Evolutionary conservation across 768 basidiomycete genomes (phyloP), one percentile per base, ranked within the genome.

Genomic region (Boletellus ananiceps): DNA sequence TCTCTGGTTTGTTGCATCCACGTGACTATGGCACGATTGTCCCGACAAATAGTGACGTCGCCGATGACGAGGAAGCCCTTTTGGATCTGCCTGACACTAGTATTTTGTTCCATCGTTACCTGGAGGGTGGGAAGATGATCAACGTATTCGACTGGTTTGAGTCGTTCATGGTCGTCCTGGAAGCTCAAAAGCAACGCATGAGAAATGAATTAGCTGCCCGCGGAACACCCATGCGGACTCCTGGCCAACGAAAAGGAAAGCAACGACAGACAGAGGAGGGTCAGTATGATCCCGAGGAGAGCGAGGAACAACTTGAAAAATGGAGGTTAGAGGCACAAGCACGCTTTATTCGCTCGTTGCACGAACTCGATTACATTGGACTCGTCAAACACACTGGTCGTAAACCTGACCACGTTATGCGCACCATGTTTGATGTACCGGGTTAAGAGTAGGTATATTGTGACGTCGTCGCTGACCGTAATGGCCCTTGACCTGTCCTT

Each of bases 91-190:
- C 88, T 0, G 90, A 93, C 57, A 83, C 80, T 2, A 83, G 80
- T 57, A 86, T 92, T 49, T 70, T 92, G 13, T 88, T 92, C 70
- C 71, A 71, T 40, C 76, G 88, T 18, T 93, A 90, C 67, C 73
- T 84, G 37, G 84, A 90, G 58, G 85, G 86, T 40, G 88, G 87
- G 39, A 83, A 77, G 68, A 78, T 86, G 79, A 81, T 93, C 66
- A 93, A 93, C 60, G 77, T 90, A 2, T 91, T 87, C 62, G 91
- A 93, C 65, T 92, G 89, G 91, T 91, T 82, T 59, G 83, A 88
- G 56, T 78, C 84, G 19, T 93, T 93, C 64, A 74, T 78, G 29
- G 65, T 73, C 18, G 84, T 79, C 29, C 66, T 92, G 46, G 87
- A 88, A 62, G 69, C 68, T 1, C 86, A 86, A 67, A 65, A 66